Evolutionary conservation across 495 filamentous ascomycete species (phyloP).

Genomic region (Letharia columbiana): DNA sequence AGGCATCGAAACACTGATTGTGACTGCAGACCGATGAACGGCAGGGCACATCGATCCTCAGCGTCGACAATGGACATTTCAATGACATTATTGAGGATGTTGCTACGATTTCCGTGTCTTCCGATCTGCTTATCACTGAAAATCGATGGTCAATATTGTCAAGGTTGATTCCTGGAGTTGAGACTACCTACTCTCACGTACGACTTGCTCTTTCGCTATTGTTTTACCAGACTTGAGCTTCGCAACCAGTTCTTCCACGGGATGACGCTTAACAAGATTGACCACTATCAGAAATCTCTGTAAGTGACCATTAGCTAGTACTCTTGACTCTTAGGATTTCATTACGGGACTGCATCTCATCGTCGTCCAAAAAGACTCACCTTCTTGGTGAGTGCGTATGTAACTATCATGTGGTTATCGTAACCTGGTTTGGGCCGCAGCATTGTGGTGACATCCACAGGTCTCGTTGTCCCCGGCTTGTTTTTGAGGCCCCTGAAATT

Average conservation of each 20-base stretch:
- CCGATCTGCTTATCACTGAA: slow-evolving; percentile 68
- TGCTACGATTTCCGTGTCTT: slow-evolving; percentile 79
- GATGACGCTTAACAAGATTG: slow-evolving; percentile 62
- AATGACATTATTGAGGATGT: slow-evolving; percentile 82
- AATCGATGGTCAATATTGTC: slow-evolving; percentile 17
- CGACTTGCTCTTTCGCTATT: slow-evolving; percentile 71
- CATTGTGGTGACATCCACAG: slow-evolving; percentile 76
- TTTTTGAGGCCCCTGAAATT: slow-evolving; percentile 92
- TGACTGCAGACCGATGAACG: slow-evolving; percentile 74
- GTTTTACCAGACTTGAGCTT: slow-evolving; percentile 56
- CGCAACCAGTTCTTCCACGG: slow-evolving; percentile 63
- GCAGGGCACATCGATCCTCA: slow-evolving; percentile 71
- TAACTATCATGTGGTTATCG: slow-evolving; percentile 69
- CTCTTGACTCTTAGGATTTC: not conserved
- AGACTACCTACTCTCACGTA: slow-evolving; percentile 66
- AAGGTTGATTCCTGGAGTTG: not conserved
- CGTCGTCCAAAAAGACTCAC: slow-evolving; percentile 36
- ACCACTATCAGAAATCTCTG: slow-evolving; percentile 71
- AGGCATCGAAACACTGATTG: slow-evolving; percentile 93
- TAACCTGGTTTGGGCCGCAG: slow-evolving; percentile 62
- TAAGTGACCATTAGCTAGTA: slow-evolving; percentile 8
- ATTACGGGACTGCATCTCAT: not conserved
- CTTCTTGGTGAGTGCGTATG: slow-evolving; percentile 87
- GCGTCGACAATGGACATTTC: slow-evolving; percentile 82
- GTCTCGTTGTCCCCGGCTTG: slow-evolving; percentile 84